Percentiles rank a stretch among this genome's conserved stretches.
Conservation (phyloP, 139 green algal species). For the Chlamydomonas schloesseri region DNA sequence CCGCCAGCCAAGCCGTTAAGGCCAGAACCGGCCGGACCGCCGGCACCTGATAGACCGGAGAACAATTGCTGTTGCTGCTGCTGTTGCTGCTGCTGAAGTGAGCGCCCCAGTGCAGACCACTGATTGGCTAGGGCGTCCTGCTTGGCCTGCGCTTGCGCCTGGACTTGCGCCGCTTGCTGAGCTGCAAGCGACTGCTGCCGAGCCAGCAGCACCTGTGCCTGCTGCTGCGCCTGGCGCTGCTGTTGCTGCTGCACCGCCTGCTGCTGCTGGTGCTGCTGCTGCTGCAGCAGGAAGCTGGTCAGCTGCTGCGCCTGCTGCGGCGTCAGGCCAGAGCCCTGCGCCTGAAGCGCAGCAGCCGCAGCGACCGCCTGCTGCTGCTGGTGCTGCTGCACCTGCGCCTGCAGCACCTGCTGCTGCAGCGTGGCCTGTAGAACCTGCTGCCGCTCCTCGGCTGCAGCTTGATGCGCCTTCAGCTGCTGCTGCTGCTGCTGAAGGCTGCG, state of each 20-base stretch:
- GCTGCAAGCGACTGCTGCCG: neutral
- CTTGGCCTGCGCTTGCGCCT: slow-evolving; percentile 9
- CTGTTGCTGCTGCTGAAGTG: slow-evolving; percentile 28
- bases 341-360: slow-evolving; percentile 15
- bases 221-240: neutral
- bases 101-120: slow-evolving; percentile 15
- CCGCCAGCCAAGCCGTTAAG: neutral
- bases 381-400: slow-evolving; percentile 12
- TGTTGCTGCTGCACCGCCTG: slow-evolving; percentile 10
- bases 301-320: slow-evolving; percentile 28
- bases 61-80: too few species aligned
- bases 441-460: slow-evolving; percentile 8
- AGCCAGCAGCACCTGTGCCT: slow-evolving; percentile 36
- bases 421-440: slow-evolving; percentile 1
- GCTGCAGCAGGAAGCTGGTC: slow-evolving; percentile 17
- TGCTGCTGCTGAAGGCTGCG: neutral
- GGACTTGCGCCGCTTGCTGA: neutral
- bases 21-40: neutral
- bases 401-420: slow-evolving; percentile 16
- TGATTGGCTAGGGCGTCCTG: slow-evolving; percentile 10
- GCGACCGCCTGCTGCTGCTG: neutral
- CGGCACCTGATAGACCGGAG: neutral
- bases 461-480: slow-evolving; percentile 38
- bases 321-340: neutral
- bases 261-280: neutral